phyloP scores from a whole-genome alignment of 192 early-diverging fungal species.

The Linnemannia elongata region DNA sequence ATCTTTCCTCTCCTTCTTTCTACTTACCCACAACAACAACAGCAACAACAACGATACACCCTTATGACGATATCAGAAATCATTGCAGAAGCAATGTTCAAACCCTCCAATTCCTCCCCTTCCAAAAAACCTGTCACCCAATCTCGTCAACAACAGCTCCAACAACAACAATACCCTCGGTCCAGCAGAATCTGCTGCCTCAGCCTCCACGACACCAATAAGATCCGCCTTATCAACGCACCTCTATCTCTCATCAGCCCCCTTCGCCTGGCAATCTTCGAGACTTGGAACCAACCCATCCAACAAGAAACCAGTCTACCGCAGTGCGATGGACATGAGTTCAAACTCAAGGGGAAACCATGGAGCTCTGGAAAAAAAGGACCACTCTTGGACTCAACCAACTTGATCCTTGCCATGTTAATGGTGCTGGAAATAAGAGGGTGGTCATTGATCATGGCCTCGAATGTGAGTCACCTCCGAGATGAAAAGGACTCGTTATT shows the following conservation, averaged over 20 bases:
- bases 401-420: background rate
- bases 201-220: background rate
- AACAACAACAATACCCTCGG: background rate
- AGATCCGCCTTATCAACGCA: constrained; percentile 18
- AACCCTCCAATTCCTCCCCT: no score
- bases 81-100: no score
- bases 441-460: background rate
- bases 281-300: constrained; percentile 11
- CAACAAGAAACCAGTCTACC: background rate
- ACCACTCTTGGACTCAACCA: background rate
- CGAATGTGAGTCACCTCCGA: background rate
- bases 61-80: no score
- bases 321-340: background rate
- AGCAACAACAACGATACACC: no score
- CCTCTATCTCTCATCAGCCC: background rate
- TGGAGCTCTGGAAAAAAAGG: background rate
- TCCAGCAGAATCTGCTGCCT: background rate
- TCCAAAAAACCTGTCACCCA: no score
- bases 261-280: background rate
- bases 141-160: background rate
- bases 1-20: no score
- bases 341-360: background rate
- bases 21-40: no score
- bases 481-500: background rate
- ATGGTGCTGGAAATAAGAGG: background rate